Evolutionary conservation across 1,139 yeast genomes (phyloP).

Genomic region (Scheffersomyces stambukii): DNA sequence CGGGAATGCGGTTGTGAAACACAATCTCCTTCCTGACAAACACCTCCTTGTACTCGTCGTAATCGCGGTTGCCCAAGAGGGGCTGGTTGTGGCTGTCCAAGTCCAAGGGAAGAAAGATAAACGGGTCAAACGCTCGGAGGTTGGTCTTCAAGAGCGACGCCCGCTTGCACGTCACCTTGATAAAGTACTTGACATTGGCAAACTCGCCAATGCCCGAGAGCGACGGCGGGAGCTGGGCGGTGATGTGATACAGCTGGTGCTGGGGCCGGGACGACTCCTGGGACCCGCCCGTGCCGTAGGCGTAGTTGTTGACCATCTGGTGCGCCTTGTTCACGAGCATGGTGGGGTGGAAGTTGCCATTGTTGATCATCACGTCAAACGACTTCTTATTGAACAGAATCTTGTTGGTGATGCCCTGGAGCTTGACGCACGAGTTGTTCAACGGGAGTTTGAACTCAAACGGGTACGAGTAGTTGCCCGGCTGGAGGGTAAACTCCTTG

Average conservation of each 20-base stretch:
- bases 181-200: constrained; percentile 49
- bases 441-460: constrained; percentile 55
- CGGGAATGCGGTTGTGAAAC: constrained; percentile 40
- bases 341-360: constrained; percentile 28
- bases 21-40: constrained; percentile 39
- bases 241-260: constrained; percentile 31
- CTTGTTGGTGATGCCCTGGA: constrained; percentile 40
- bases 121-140: constrained; percentile 46
- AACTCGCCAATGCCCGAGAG: constrained; percentile 41
- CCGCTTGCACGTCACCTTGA: constrained; percentile 58
- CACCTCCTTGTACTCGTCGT: constrained; percentile 32
- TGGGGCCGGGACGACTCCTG: constrained; percentile 7
- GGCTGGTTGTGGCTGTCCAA: constrained; percentile 25
- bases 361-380: constrained; percentile 30
- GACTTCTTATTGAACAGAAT: constrained; percentile 30
- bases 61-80: constrained; percentile 12
- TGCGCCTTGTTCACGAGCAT: constrained; percentile 20
- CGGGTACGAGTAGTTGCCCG: constrained; percentile 57
- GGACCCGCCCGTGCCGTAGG: constrained; percentile 3
- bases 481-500: constrained; percentile 54
- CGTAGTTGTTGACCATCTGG: constrained; percentile 11
- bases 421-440: constrained; percentile 43
- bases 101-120: constrained; percentile 53
- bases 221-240: constrained; percentile 53
- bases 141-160: constrained; percentile 50